Evolutionary conservation across 768 basidiomycete genomes (phyloP).

Genomic region (Agrocybe chaxingu): DNA sequence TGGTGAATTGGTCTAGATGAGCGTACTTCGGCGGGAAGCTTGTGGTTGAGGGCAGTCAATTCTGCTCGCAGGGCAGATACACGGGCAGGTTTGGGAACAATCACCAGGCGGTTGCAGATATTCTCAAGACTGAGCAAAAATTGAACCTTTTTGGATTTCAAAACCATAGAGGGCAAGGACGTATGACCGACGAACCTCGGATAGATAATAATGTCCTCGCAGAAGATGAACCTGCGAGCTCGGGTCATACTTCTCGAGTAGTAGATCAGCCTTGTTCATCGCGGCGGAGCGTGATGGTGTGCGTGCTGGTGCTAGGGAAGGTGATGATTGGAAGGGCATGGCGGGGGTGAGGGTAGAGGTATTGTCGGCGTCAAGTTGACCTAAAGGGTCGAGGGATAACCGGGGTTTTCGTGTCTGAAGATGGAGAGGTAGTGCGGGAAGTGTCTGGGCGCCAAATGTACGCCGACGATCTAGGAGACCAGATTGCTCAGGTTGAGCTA

Average conservation of each 20-base stretch:
- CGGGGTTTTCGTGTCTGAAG: slow-evolving; percentile 51
- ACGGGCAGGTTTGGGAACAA: slow-evolving; percentile 90
- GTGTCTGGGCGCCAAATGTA: slow-evolving; percentile 70
- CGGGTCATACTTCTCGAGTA: slow-evolving; percentile 67
- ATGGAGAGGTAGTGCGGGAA: slow-evolving; percentile 68
- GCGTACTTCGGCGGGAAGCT: slow-evolving; percentile 90
- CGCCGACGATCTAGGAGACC: slow-evolving; percentile 35
- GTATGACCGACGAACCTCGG: slow-evolving; percentile 55
- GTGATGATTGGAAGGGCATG: slow-evolving; percentile 68
- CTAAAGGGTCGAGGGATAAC: slow-evolving; percentile 72
- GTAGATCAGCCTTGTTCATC: slow-evolving; percentile 44
- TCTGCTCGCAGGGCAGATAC: slow-evolving; percentile 97
- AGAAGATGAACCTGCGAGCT: slow-evolving; percentile 70
- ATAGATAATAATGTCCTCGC: slow-evolving; percentile 83
- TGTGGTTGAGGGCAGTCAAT: slow-evolving; percentile 92
- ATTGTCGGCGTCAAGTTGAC: slow-evolving; percentile 54
- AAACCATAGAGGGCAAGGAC: slow-evolving; percentile 9
- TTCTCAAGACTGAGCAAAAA: slow-evolving; percentile 88
- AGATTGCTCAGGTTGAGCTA: slow-evolving; percentile 14
- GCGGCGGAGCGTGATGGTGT: slow-evolving; percentile 43
- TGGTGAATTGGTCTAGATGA: slow-evolving; percentile 1
- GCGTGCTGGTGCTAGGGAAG: slow-evolving; percentile 53
- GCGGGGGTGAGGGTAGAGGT: slow-evolving; percentile 10
- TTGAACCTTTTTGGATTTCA: slow-evolving; percentile 53
- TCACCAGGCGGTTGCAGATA: slow-evolving; percentile 87